Evolutionary conservation across 345 rosid species (phyloP).

Genomic region (Adansonia digitata): DNA sequence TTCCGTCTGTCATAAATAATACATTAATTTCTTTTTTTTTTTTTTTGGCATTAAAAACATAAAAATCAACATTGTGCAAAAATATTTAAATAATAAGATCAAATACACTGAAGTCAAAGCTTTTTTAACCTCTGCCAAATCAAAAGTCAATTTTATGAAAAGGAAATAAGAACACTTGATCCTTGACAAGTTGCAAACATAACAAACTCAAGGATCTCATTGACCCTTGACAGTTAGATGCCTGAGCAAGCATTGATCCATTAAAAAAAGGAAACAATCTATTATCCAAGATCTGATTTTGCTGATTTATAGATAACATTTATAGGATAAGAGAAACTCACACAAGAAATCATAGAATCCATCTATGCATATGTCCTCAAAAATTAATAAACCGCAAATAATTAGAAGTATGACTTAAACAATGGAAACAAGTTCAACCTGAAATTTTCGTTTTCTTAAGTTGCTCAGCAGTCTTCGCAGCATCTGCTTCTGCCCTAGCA

Average conservation of each 20-base stretch:
- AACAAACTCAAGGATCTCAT: background rate
- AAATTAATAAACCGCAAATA: background rate
- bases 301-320: too few relatives aligned
- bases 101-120: too few relatives aligned
- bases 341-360: background rate
- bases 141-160: background rate
- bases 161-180: background rate
- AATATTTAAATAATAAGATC: too few relatives aligned
- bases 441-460: constrained; percentile 47
- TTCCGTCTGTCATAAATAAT: constrained; percentile 36
- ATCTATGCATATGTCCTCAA: background rate
- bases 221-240: background rate
- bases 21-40: too few relatives aligned
- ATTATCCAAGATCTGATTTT: background rate
- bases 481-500: constrained; percentile 50
- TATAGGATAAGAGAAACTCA: too few relatives aligned
- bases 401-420: background rate
- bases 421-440: constrained; percentile 22
- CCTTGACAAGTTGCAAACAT: too few relatives aligned
- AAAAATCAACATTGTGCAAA: too few relatives aligned
- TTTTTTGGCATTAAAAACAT: too few relatives aligned
- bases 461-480: constrained; percentile 41
- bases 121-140: too few relatives aligned
- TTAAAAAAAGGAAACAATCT: background rate
- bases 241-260: background rate